phyloP scores from a whole-genome alignment of 192 early-diverging fungal genomes.

The Linderina pennispora region DNA sequence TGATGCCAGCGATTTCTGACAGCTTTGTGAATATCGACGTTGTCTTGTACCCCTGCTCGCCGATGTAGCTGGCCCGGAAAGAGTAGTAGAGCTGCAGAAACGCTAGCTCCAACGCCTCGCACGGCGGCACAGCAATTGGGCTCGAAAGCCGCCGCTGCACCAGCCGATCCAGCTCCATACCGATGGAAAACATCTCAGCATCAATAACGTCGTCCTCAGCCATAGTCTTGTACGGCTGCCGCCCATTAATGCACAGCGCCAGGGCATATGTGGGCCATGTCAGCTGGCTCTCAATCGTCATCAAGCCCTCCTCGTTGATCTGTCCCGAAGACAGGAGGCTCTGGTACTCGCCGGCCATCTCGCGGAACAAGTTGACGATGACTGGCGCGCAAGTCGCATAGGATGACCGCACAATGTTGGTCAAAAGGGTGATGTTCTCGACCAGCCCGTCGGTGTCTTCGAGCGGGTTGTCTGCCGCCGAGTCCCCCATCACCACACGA shows the following conservation, averaged over 20 bases:
- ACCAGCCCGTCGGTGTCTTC: conserved; percentile 52
- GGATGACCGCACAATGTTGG: conserved; percentile 58
- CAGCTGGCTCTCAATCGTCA: conserved; percentile 56
- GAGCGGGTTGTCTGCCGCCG: conserved; percentile 33
- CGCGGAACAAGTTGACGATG: conserved; percentile 51
- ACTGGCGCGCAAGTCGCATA: conserved; percentile 55
- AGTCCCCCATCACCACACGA: conserved; percentile 15
- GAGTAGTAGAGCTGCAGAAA: conserved; percentile 73
- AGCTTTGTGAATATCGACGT: conserved; percentile 63
- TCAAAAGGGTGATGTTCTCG: conserved; percentile 62
- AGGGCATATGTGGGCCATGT: conserved; percentile 78
- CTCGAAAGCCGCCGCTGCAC: conserved; percentile 53
- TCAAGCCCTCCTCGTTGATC: conserved; percentile 42
- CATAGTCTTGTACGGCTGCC: conserved; percentile 68
- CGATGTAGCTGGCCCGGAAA: conserved; percentile 77
- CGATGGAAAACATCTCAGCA: conserved; percentile 64
- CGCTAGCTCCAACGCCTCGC: conserved; percentile 68
- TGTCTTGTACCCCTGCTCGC: conserved; percentile 56
- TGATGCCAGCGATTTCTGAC: conserved; percentile 60
- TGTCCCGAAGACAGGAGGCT: conserved; percentile 30
- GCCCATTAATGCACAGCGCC: conserved; percentile 59
- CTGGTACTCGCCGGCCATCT: conserved; percentile 57
- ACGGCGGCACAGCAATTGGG: conserved; percentile 42
- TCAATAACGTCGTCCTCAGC: conserved; percentile 77
- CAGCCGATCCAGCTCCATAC: conserved; percentile 64